phyloP scores from a whole-genome alignment of 1,284 basidiomycete species.

The Cryptococcus jaspeensis region DNA sequence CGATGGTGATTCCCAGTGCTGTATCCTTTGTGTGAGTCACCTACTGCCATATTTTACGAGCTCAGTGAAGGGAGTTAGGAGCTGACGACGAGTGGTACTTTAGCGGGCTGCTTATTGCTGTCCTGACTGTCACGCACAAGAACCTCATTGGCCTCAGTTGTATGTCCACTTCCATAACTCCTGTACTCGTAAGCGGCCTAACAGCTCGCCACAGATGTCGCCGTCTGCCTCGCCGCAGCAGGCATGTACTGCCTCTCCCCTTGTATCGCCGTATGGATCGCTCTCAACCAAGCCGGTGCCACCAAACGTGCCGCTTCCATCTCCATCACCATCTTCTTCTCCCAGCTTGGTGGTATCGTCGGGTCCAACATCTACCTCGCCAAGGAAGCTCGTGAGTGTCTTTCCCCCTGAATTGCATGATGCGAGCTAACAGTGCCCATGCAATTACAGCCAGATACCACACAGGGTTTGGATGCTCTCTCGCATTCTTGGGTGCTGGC shows the following conservation, averaged over 20 bases:
- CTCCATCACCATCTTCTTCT: constrained; percentile 25
- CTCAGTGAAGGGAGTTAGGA: no score
- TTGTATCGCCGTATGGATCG: constrained; percentile 26
- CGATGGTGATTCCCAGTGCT: constrained; percentile 2
- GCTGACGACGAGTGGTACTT: no score
- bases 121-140: constrained; percentile 20
- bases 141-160: constrained; percentile 25
- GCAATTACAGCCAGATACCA: constrained; percentile 22
- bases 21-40: constrained; percentile 2
- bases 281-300: constrained; percentile 31
- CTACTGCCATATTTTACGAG: neutral
- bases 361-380: constrained; percentile 35
- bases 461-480: constrained; percentile 33
- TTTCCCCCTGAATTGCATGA: neutral
- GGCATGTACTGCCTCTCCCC: constrained; percentile 35
- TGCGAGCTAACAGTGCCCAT: neutral
- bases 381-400: constrained; percentile 28
- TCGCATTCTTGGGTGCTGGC: constrained; percentile 26
- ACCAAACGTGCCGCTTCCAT: constrained; percentile 35
- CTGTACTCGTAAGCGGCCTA: neutral
- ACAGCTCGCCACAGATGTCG: constrained; percentile 26
- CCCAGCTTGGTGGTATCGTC: constrained; percentile 29
- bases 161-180: constrained; percentile 6
- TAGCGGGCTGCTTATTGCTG: constrained; percentile 23
- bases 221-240: constrained; percentile 26